These are phyloP conservation scores for Thalassiosira profunda DNA, from an alignment of 108 stramenopile species.

Conservation along the genomic window DNA sequence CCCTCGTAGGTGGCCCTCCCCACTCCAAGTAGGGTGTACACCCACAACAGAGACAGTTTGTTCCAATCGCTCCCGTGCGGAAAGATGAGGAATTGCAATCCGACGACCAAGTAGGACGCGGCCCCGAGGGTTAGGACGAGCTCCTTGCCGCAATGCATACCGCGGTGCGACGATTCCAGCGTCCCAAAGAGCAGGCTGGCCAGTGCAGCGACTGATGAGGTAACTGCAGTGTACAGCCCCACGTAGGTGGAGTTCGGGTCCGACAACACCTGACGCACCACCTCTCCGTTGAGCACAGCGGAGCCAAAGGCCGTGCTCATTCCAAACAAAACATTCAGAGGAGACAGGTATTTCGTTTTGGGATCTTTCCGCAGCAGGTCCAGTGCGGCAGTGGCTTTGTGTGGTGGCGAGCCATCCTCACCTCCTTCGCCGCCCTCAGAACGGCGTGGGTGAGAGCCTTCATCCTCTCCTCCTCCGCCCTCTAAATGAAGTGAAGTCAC, in stretches of 20 bases:
- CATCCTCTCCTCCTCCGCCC: no score
- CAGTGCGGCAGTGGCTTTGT: no score
- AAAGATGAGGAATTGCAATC: conserved; percentile 64
- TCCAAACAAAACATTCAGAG: conserved; percentile 78
- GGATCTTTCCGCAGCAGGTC: conserved; percentile 64
- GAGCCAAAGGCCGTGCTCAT: conserved; percentile 71
- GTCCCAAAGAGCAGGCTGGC: conserved; percentile 63
- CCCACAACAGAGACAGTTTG: conserved; percentile 33
- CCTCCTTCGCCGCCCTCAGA: no score
- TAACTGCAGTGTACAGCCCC: conserved; percentile 64
- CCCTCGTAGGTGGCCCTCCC: conserved; percentile 89
- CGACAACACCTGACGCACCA: conserved; percentile 59
- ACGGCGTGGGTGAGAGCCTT: no score
- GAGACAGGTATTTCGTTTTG: conserved; percentile 87
- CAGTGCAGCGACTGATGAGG: conserved; percentile 61
- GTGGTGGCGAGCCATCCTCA: no score
- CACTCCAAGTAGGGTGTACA: conserved; percentile 73
- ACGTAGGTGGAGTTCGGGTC: conserved; percentile 64
- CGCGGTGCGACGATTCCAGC: conserved; percentile 17
- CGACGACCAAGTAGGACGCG: conserved; percentile 58
- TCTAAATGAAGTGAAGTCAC: conserved; percentile 4
- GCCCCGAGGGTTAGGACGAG: conserved; percentile 65
- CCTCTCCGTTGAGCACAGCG: conserved; percentile 80
- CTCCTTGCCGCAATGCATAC: conserved; percentile 46
- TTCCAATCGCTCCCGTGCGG: conserved; percentile 57